phyloP scores from a whole-genome alignment of 371 early-diverging fungal species.

The Dinochytrium kinnereticum region DNA sequence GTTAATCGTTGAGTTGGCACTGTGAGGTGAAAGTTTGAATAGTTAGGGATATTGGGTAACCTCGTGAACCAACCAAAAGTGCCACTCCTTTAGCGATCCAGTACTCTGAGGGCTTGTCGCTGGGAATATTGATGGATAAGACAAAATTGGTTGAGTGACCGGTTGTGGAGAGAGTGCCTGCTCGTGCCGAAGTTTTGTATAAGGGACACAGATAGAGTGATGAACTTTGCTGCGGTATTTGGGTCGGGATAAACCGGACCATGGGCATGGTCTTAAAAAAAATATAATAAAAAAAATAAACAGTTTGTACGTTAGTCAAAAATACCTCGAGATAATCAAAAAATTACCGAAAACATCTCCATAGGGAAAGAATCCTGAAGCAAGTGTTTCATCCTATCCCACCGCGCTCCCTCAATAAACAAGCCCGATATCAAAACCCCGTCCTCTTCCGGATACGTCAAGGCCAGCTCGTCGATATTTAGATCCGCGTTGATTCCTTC shows the following conservation, averaged over 20 bases:
- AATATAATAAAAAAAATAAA: neutral
- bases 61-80: neutral
- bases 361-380: slow-evolving; percentile 61
- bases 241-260: slow-evolving; percentile 58
- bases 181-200: slow-evolving; percentile 62
- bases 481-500: neutral
- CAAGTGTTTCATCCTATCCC: slow-evolving; percentile 53
- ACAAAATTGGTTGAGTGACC: slow-evolving; percentile 66
- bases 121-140: slow-evolving; percentile 50
- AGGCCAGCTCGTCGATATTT: slow-evolving; percentile 3
- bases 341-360: slow-evolving; percentile 61
- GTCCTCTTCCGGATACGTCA: slow-evolving; percentile 40
- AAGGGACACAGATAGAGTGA: slow-evolving; percentile 56
- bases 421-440: slow-evolving; percentile 57
- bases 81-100: slow-evolving; percentile 65
- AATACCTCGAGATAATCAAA: slow-evolving; percentile 5
- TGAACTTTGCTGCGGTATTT: slow-evolving; percentile 33
- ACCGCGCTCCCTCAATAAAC: slow-evolving; percentile 61
- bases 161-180: slow-evolving; percentile 61
- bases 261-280: slow-evolving; percentile 54
- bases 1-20: slow-evolving; percentile 14
- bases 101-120: slow-evolving; percentile 53
- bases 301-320: too few relatives aligned
- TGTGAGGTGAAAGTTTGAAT: neutral
- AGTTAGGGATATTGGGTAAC: neutral